A percentile compares a stretch with the other conserved stretches of the same genome.
Conservation (phyloP, 2,329 filamentous ascomycete species). For the Monilinia aucupariae region DNA sequence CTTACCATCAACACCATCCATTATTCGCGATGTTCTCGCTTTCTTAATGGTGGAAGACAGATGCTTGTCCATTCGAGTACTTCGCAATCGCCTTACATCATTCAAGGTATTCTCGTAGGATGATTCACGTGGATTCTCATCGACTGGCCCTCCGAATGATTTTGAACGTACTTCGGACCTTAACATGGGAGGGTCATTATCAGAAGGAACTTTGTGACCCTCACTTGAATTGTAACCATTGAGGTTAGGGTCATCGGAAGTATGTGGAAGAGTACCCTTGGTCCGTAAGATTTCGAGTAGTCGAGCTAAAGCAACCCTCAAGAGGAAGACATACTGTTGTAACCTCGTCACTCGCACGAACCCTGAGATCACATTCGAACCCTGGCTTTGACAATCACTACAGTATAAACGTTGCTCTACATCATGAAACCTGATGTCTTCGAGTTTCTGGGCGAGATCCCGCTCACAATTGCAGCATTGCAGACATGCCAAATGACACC, state of each 20-base stretch:
- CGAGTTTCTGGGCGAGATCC: constrained; percentile 63
- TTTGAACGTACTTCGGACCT: constrained; percentile 66
- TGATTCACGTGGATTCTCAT: constrained; percentile 58
- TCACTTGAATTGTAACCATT: constrained; percentile 62
- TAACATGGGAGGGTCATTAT: constrained; percentile 49
- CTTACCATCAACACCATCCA: constrained; percentile 74
- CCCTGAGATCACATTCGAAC: constrained; percentile 48
- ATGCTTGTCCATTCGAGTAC: constrained; percentile 89
- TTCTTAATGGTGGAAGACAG: constrained; percentile 89
- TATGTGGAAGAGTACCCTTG: constrained; percentile 73
- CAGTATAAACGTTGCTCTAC: constrained; percentile 68
- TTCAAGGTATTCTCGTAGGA: constrained; percentile 94
- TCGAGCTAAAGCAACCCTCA: constrained; percentile 85
- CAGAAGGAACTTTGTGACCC: constrained; percentile 50
- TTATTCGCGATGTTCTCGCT: constrained; percentile 82
- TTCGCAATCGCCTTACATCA: constrained; percentile 85
- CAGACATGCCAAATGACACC: constrained; percentile 82
- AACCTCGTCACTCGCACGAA: constrained; percentile 78
- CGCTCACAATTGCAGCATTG: constrained; percentile 63
- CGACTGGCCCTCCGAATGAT: constrained; percentile 60
- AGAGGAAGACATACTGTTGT: constrained; percentile 88
- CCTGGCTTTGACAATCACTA: constrained; percentile 55
- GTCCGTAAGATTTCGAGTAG: constrained; percentile 80
- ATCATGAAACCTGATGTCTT: constrained; percentile 66
- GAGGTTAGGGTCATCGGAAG: constrained; percentile 65